Conservation (phyloP, 352 stramenopile genomes). For the Nothophytophthora sp. region DNA sequence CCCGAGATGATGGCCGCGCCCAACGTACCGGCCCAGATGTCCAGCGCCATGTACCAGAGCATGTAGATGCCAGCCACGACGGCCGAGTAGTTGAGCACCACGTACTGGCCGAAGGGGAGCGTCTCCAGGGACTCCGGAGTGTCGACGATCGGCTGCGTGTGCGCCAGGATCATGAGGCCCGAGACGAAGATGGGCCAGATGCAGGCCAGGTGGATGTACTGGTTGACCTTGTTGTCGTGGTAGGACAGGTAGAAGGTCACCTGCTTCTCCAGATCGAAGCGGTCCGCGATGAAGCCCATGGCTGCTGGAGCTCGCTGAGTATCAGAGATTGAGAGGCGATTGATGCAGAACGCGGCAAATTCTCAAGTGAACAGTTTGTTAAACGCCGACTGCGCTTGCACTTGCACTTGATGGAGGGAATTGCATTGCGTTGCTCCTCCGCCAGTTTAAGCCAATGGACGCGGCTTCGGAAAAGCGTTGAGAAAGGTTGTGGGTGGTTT, state of each 20-base stretch:
- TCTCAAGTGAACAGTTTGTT: conserved; percentile 10
- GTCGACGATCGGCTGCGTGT: conserved; percentile 37
- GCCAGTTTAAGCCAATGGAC: no score
- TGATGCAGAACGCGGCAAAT: conserved; percentile 3
- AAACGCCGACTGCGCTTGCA: conserved; percentile 20
- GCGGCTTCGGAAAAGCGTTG: no score
- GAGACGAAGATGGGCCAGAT: conserved; percentile 90
- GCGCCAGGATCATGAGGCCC: conserved; percentile 65
- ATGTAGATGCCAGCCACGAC: conserved; percentile 72
- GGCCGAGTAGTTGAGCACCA: conserved; percentile 68
- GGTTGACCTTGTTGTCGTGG: conserved; percentile 83
- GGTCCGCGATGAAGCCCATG: conserved; percentile 50
- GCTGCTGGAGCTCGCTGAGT: not conserved
- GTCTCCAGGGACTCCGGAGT: conserved; percentile 25
- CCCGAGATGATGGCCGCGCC: conserved; percentile 53
- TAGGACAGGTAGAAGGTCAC: conserved; percentile 89
- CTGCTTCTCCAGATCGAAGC: conserved; percentile 86
- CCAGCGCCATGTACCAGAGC: conserved; percentile 80
- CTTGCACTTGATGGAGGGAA: no score
- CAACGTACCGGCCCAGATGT: conserved; percentile 58
- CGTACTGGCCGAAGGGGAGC: conserved; percentile 48
- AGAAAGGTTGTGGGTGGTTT: conserved; percentile 2
- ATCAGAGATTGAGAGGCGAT: no score
- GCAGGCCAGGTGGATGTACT: conserved; percentile 84
- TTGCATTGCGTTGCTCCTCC: no score